A percentile compares a stretch with the other conserved stretches of the same genome.
Evolutionary conservation across 2,329 filamentous ascomycete genomes (phyloP).

Genomic region (Aspergillus luchuensis): DNA sequence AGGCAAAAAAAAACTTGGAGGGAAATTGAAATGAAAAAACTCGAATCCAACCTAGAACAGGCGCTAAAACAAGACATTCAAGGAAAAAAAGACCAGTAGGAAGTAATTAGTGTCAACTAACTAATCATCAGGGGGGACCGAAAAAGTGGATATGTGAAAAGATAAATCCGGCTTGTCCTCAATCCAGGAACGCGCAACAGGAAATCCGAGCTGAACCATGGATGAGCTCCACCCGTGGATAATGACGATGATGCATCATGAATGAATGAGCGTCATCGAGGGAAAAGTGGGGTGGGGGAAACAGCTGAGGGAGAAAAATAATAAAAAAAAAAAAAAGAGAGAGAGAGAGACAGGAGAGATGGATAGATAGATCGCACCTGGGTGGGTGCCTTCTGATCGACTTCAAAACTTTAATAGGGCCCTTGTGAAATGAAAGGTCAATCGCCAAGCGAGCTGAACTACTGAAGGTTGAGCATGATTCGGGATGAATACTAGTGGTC

Average conservation of each 20-base stretch:
- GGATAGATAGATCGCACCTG: not conserved
- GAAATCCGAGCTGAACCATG: constrained; percentile 17
- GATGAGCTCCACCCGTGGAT: constrained; percentile 13
- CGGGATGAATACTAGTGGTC: constrained; percentile 4
- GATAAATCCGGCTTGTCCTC: constrained; percentile 5
- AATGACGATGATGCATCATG: not conserved
- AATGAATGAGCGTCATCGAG: not conserved
- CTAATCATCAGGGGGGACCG: not conserved
- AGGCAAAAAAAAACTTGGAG: not conserved
- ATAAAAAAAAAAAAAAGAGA: not conserved
- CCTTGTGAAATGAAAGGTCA: not conserved
- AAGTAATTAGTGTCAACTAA: not conserved
- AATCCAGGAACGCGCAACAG: constrained; percentile 14
- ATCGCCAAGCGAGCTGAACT: not conserved
- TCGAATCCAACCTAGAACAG: not conserved
- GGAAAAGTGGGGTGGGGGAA: too few relatives aligned
- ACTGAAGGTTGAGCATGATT: too few relatives aligned
- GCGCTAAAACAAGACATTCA: constrained; percentile 14
- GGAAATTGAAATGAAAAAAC: not conserved
- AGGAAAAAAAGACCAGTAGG: not conserved
- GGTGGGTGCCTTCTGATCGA: not conserved
- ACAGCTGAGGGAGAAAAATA: too few relatives aligned
- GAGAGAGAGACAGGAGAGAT: not conserved
- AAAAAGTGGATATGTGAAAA: constrained; percentile 6
- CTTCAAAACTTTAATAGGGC: not conserved